Conservation (phyloP, 2,329 filamentous ascomycete genomes). For the Cordyceps javanica region DNA sequence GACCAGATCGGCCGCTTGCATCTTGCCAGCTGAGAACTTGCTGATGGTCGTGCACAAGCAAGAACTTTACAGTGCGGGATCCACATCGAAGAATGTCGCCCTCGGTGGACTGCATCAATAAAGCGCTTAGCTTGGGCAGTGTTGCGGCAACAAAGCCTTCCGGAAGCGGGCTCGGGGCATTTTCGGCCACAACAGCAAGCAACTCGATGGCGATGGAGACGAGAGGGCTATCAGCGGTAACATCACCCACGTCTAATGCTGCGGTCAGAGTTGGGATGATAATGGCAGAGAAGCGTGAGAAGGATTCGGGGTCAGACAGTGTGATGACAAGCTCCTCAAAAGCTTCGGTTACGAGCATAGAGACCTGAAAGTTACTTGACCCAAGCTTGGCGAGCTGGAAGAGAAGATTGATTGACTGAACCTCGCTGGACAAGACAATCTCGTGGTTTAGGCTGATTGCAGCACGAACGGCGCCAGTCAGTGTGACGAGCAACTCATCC, state of each 20-base stretch:
- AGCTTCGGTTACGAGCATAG: slow-evolving; percentile 78
- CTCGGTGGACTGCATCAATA: slow-evolving; percentile 79
- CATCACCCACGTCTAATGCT: slow-evolving; percentile 79
- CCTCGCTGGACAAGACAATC: slow-evolving; percentile 65
- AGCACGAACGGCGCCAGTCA: slow-evolving; percentile 79
- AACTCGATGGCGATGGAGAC: slow-evolving; percentile 84
- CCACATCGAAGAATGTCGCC: slow-evolving; percentile 83
- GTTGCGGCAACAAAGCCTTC: slow-evolving; percentile 77
- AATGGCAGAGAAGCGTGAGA: slow-evolving; percentile 73
- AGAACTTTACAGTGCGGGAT: slow-evolving; percentile 80
- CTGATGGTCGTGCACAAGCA: slow-evolving; percentile 81
- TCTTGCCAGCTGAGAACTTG: slow-evolving; percentile 88
- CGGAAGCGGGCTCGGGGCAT: slow-evolving; percentile 79
- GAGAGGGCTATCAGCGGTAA: slow-evolving; percentile 79
- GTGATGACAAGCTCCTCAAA: slow-evolving; percentile 80
- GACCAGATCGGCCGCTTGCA: slow-evolving; percentile 68
- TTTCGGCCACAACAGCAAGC: slow-evolving; percentile 71
- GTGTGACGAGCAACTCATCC: slow-evolving; percentile 84
- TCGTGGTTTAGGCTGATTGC: slow-evolving; percentile 74
- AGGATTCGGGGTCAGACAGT: slow-evolving; percentile 63
- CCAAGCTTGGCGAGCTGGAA: slow-evolving; percentile 87
- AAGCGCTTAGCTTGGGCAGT: slow-evolving; percentile 77
- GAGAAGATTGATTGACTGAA: slow-evolving; percentile 72
- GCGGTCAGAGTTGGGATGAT: slow-evolving; percentile 82
- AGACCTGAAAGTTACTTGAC: slow-evolving; percentile 85